Conservation (phyloP, 768 basidiomycete genomes). For the Boletus fagicola region DNA sequence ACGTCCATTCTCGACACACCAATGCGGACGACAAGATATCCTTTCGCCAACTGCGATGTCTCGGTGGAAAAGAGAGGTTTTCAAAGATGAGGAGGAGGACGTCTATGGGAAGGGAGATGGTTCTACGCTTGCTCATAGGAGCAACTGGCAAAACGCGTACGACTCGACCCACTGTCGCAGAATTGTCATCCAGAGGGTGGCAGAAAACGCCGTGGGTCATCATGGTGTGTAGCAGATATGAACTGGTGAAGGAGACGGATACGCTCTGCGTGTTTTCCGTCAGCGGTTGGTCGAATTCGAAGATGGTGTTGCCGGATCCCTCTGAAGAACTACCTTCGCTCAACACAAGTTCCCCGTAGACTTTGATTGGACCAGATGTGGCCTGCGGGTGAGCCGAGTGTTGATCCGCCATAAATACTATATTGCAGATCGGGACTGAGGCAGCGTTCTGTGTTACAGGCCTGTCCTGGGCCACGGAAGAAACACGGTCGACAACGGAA, state of each 20-base stretch:
- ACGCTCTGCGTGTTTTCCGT: constrained; percentile 12
- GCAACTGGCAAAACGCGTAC: constrained; percentile 1
- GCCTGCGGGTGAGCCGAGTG: not conserved
- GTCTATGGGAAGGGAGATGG: constrained; percentile 6
- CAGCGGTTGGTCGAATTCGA: constrained; percentile 8
- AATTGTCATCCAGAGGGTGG: not conserved
- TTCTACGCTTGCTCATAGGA: not conserved
- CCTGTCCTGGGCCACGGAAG: not conserved
- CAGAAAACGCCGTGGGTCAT: not conserved
- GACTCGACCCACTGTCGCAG: constrained; percentile 1
- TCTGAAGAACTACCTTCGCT: not conserved
- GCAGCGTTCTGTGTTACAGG: not conserved
- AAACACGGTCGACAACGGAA: not conserved
- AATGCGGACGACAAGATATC: constrained; percentile 7
- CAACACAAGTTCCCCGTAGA: constrained; percentile 5
- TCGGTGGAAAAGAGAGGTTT: not conserved
- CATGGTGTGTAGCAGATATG: not conserved
- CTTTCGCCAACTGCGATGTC: not conserved
- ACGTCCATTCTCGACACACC: constrained; percentile 13
- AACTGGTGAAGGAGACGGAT: constrained; percentile 12
- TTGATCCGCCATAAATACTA: not conserved
- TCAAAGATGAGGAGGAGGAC: constrained; percentile 10
- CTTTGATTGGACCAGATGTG: not conserved
- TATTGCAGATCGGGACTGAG: constrained; percentile 1
- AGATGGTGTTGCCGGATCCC: not conserved